Evolutionary conservation across 1,139 yeast species (phyloP), one percentile per base, ranked within the genome.

Genomic region (Sugiyamaella japonica): DNA sequence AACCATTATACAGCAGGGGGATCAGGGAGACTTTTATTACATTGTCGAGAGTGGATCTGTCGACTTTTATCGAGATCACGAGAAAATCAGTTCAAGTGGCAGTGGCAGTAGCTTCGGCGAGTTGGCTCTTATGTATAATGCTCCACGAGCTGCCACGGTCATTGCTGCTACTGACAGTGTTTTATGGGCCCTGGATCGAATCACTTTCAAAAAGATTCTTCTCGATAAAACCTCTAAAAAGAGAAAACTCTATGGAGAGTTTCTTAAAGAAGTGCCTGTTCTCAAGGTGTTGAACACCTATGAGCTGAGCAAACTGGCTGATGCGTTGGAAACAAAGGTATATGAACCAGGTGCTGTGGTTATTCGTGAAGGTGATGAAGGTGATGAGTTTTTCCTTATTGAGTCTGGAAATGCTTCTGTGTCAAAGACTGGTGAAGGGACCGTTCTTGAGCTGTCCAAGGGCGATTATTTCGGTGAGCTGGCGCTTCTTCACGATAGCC

Each of bases 381-480:
- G 98, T 60, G 97, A 91, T 64, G 86, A 88, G 67, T 93, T 93
- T 67, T 93, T 88, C 70, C 79, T 93, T 63, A 87, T 93, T 59
- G 98, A 90, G 72, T 79, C 84, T 63, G 99, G 99, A 59, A 80
- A 79, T 57, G 96, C 96, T 56, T 82, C 83, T 60, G 95, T 93
- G 39, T 70, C 79, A 47, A 83, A 80, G 62, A 74, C 77, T 52
- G 79, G 75, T 43, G 80, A 82, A 53, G 91, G 93, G 23, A 51
- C 45, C 1, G 79, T 91, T 42, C 80, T 79, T 37, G 76, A 76
- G 20, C 77, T 89, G 60, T 73, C 79, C 48, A 85, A 87, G 67
- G 98, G 98, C 61, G 96, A 88, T 68, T 93, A 93, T 73, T 93
- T 93, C 71, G 99, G 99, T 61, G 99, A 93, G 74, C 84, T 93